phyloP scores from a whole-genome alignment of 169 alveolate genomes.

The Theileria parva region DNA sequence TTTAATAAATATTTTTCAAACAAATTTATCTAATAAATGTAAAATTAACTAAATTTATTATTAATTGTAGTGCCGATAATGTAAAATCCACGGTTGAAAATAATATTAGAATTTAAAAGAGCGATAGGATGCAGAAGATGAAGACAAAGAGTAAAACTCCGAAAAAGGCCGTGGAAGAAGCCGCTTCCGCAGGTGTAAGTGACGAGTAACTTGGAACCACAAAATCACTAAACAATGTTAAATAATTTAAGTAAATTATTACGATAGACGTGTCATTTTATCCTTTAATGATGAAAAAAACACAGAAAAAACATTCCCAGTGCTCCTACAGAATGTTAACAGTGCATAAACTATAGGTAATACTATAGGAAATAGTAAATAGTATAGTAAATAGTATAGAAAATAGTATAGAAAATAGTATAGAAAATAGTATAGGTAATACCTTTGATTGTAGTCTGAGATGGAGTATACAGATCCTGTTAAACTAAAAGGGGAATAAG shows the following conservation, averaged over 20 bases:
- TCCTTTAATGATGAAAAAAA: background rate
- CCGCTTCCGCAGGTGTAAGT: slow-evolving; percentile 19
- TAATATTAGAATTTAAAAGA: slow-evolving; percentile 2
- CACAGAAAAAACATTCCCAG: background rate
- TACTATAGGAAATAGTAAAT: too few species aligned
- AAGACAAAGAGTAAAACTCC: background rate
- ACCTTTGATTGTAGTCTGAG: too few species aligned
- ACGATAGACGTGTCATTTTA: background rate
- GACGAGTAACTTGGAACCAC: background rate
- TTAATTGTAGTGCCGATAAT: background rate
- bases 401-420: too few species aligned
- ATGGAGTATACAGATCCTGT: background rate
- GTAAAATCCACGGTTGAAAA: too few species aligned
- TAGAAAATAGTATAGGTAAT: too few species aligned
- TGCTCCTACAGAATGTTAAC: background rate
- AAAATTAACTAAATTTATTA: background rate
- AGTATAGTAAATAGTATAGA: too few species aligned
- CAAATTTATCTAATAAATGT: too few species aligned
- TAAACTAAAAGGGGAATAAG: background rate
- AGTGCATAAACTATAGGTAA: background rate
- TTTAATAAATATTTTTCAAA: background rate
- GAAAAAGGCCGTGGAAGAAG: background rate
- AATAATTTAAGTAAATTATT: background rate
- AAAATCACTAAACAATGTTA: background rate
- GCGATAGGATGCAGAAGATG: slow-evolving; percentile 3